phyloP scores from a whole-genome alignment of 345 rosid species.

The Citrus hindsii region DNA sequence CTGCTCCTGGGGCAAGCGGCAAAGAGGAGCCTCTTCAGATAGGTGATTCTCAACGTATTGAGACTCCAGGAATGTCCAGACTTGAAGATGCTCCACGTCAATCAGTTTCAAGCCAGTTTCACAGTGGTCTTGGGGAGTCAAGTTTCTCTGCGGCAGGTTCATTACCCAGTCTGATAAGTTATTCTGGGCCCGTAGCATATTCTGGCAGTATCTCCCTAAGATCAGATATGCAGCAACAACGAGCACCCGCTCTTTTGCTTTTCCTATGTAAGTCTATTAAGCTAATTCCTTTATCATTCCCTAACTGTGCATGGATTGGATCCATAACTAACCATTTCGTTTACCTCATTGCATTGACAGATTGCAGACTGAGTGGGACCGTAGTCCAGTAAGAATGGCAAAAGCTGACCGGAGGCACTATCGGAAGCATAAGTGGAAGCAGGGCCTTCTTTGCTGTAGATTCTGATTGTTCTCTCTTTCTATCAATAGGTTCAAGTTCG shows the following conservation, averaged over 20 bases:
- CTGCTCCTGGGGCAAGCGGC: conserved; percentile 15
- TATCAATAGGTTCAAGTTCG: conserved; percentile 30
- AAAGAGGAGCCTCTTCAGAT: conserved; percentile 18
- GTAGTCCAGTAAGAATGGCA: conserved; percentile 89
- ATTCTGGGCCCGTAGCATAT: conserved; percentile 60
- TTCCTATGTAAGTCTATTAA: conserved; percentile 56
- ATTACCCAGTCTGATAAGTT: conserved; percentile 52
- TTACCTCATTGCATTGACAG: conserved; percentile 30
- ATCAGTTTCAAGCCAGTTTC: conserved; percentile 27
- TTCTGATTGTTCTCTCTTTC: conserved; percentile 48
- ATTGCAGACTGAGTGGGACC: conserved; percentile 86
- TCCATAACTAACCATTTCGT: background rate
- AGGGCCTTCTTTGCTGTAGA: conserved; percentile 76
- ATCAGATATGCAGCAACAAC: conserved; percentile 94
- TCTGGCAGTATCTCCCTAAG: conserved; percentile 81
- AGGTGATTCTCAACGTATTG: conserved; percentile 14
- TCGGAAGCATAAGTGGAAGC: conserved; percentile 60
- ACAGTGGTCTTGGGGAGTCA: conserved; percentile 46
- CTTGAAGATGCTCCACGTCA: conserved; percentile 21
- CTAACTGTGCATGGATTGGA: background rate
- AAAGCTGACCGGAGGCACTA: conserved; percentile 56
- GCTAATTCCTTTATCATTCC: background rate
- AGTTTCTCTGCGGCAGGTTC: conserved; percentile 73
- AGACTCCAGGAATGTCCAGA: conserved; percentile 13
- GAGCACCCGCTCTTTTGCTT: conserved; percentile 90